phyloP scores from a whole-genome alignment of 805 yeast genomes.

The Wickerhamiella sergipiensis region DNA sequence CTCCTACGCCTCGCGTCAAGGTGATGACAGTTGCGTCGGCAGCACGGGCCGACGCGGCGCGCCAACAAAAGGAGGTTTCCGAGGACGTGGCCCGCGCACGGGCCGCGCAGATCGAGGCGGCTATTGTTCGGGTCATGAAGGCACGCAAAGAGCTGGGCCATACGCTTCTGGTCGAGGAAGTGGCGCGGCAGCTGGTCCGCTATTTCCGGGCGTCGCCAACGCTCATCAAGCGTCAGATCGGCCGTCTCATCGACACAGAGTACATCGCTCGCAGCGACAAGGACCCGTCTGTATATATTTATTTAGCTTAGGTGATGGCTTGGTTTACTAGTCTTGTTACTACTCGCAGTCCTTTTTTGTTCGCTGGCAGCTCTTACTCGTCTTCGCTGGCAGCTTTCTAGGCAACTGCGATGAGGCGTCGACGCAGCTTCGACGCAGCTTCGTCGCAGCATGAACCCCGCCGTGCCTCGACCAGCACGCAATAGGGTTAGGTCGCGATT shows the following conservation, averaged over 20 bases:
- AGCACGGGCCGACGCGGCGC: conserved; percentile 46
- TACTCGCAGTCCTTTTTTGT: too few relatives aligned
- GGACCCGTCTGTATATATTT: conserved; percentile 9
- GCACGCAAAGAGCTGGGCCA: conserved; percentile 71
- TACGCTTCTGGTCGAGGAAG: conserved; percentile 68
- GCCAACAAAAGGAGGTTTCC: conserved; percentile 48
- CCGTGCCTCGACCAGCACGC: too few relatives aligned
- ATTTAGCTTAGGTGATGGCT: conserved; percentile 8
- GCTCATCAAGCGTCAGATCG: conserved; percentile 78
- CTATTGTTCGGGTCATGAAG: conserved; percentile 92
- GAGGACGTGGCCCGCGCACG: conserved; percentile 74
- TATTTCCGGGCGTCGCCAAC: conserved; percentile 75
- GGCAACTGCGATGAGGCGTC: too few relatives aligned
- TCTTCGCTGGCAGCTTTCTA: too few relatives aligned
- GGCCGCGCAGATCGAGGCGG: conserved; percentile 72
- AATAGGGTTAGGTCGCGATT: too few relatives aligned
- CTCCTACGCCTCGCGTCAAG: conserved; percentile 48
- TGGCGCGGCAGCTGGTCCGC: conserved; percentile 63
- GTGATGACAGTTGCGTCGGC: conserved; percentile 51
- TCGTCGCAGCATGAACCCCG: too few relatives aligned
- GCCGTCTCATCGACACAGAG: conserved; percentile 69
- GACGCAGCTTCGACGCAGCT: too few relatives aligned
- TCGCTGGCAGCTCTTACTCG: too few relatives aligned
- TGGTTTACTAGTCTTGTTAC: too few relatives aligned
- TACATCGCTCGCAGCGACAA: conserved; percentile 62